phyloP scores from a whole-genome alignment of 805 yeast genomes.

The Yarrowia keelungensis region DNA sequence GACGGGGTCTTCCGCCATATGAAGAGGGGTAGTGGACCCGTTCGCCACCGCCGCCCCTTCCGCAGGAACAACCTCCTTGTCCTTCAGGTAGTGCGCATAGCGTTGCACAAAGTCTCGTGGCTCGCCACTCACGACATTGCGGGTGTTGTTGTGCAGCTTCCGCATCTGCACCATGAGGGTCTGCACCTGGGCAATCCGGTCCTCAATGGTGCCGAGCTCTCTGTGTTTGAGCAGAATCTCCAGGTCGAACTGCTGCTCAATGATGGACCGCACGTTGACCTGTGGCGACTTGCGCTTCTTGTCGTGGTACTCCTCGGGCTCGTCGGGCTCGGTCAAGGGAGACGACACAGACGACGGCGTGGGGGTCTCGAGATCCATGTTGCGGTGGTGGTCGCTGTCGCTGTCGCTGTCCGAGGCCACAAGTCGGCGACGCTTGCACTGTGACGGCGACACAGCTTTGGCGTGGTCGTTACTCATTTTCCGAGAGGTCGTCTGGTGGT shows the following conservation, averaged over 20 bases:
- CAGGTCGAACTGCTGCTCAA: conserved; percentile 49
- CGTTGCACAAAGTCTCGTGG: conserved; percentile 44
- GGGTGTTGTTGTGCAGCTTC: conserved; percentile 40
- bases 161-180: conserved; percentile 49
- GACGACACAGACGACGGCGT: conserved; percentile 26
- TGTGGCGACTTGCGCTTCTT: conserved; percentile 26
- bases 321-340: conserved; percentile 34
- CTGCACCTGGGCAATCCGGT: conserved; percentile 50
- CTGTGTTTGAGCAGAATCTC: conserved; percentile 51
- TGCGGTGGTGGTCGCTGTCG: conserved; percentile 28
- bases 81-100: conserved; percentile 45
- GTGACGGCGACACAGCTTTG: conserved; percentile 22
- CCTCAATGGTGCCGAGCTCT: conserved; percentile 49
- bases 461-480: conserved; percentile 19
- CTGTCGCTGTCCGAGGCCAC: conserved; percentile 24
- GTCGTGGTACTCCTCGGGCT: conserved; percentile 26
- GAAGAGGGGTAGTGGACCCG: background rate
- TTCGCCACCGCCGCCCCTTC: background rate
- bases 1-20: background rate
- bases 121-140: conserved; percentile 39
- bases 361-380: conserved; percentile 35
- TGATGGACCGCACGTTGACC: conserved; percentile 35
- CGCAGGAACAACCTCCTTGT: conserved; percentile 14
- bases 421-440: conserved; percentile 33
- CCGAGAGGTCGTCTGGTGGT: background rate